phyloP scores from a whole-genome alignment of 2,329 filamentous ascomycete genomes.

The Alternaria dauci region DNA sequence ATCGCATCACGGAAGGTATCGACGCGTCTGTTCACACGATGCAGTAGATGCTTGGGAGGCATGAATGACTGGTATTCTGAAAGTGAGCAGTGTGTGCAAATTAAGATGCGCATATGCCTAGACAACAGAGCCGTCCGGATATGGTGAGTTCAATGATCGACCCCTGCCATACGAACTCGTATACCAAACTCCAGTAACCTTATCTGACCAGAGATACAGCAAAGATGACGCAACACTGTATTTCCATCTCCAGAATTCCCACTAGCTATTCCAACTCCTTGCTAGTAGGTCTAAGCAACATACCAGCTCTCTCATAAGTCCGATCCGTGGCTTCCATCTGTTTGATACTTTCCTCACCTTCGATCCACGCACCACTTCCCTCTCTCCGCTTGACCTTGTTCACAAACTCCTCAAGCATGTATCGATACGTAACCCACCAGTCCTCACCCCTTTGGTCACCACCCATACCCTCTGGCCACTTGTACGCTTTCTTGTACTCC shows the following conservation, averaged over 20 bases:
- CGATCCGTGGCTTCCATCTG: slow-evolving; percentile 50
- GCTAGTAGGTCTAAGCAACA: slow-evolving; percentile 33
- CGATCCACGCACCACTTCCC: slow-evolving; percentile 40
- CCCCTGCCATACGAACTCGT: neutral
- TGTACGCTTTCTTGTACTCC: slow-evolving; percentile 29
- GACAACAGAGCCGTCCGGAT: neutral
- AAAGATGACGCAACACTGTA: neutral
- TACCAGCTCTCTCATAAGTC: slow-evolving; percentile 45
- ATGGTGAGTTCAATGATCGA: neutral
- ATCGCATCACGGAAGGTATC: neutral
- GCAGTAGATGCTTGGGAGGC: neutral
- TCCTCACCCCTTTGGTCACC: slow-evolving; percentile 30
- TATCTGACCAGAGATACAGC: neutral
- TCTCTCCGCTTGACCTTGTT: slow-evolving; percentile 39
- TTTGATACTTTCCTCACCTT: slow-evolving; percentile 44
- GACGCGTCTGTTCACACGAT: neutral
- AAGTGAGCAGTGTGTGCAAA: neutral
- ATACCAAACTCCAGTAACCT: neutral
- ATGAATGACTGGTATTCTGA: neutral
- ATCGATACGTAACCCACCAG: slow-evolving; percentile 49
- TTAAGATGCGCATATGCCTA: neutral
- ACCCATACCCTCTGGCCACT: slow-evolving; percentile 43
- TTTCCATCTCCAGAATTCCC: neutral
- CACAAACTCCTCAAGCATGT: slow-evolving; percentile 50
- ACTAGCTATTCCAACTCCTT: slow-evolving; percentile 11